A percentile compares a stretch with the other conserved stretches of the same genome.
phyloP scores from a whole-genome alignment of 2,329 filamentous ascomycete genomes.

The Alternaria brassicae region DNA sequence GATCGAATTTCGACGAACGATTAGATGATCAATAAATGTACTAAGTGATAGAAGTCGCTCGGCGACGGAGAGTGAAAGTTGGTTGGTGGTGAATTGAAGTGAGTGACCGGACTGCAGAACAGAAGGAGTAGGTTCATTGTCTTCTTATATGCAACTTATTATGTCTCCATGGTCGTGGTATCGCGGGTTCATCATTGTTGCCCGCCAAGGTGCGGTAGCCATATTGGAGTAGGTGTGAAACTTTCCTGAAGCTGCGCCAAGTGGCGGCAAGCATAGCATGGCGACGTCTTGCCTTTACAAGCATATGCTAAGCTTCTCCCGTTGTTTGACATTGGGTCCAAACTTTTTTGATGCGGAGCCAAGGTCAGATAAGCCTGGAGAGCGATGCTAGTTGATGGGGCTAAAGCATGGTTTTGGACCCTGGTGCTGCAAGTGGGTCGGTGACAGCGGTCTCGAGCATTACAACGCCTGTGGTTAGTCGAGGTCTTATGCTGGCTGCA shows the following conservation, averaged over 20 bases:
- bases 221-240: conserved; percentile 48
- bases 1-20: conserved; percentile 7
- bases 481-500: conserved; percentile 10
- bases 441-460: conserved; percentile 26
- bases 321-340: conserved; percentile 43
- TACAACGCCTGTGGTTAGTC: conserved; percentile 1
- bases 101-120: conserved; percentile 50
- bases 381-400: conserved; percentile 18
- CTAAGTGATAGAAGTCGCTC: conserved; percentile 39
- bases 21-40: conserved; percentile 22
- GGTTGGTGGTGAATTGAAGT: conserved; percentile 43
- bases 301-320: conserved; percentile 35
- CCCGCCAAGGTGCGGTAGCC: conserved; percentile 43
- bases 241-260: conserved; percentile 51
- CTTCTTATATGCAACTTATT: conserved; percentile 38
- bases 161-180: conserved; percentile 17
- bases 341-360: conserved; percentile 47
- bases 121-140: conserved; percentile 32
- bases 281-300: conserved; percentile 24
- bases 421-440: conserved; percentile 22
- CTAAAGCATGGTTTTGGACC: conserved; percentile 14
- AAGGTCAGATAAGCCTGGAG: conserved; percentile 34
- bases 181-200: conserved; percentile 15
- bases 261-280: conserved; percentile 35
- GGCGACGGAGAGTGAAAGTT: conserved; percentile 42